These are phyloP conservation scores for Hypericum perforatum DNA, from an alignment of 345 rosid genomes.

Conservation along the genomic window DNA sequence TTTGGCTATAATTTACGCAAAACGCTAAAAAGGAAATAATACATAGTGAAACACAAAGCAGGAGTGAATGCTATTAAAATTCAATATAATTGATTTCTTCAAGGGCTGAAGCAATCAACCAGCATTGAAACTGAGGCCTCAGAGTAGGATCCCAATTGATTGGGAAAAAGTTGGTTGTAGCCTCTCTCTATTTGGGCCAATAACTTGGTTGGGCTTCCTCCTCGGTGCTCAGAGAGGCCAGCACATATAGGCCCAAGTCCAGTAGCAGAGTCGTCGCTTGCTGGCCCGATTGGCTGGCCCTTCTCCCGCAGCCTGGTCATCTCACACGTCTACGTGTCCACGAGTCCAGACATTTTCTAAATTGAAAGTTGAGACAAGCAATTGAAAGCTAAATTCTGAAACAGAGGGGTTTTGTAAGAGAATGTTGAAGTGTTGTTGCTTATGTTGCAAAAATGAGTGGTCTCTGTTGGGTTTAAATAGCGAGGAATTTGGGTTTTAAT, in stretches of 20 bases:
- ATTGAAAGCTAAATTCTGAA: no score
- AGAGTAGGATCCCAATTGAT: conserved; percentile 4
- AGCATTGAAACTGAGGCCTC: conserved; percentile 26
- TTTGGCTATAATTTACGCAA: no score
- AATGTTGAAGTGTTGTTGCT: no score
- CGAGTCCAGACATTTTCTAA: conserved; percentile 32
- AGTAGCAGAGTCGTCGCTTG: background rate
- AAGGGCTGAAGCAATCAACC: conserved; percentile 20
- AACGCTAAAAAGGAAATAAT: no score
- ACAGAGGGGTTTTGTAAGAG: no score
- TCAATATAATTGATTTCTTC: background rate
- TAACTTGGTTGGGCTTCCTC: background rate
- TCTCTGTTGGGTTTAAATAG: no score
- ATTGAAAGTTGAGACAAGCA: no score
- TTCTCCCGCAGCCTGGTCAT: conserved; percentile 27
- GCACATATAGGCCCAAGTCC: no score
- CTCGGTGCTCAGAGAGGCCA: no score
- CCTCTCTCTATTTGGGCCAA: background rate
- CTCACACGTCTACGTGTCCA: conserved; percentile 40
- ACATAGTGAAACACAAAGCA: no score
- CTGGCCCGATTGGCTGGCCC: conserved; percentile 18
- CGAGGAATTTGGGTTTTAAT: no score
- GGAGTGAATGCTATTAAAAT: background rate
- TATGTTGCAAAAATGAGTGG: no score
- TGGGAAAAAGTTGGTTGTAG: background rate